Conservation (phyloP, 169 alveolate species). For the Eimeria acervulina region DNA sequence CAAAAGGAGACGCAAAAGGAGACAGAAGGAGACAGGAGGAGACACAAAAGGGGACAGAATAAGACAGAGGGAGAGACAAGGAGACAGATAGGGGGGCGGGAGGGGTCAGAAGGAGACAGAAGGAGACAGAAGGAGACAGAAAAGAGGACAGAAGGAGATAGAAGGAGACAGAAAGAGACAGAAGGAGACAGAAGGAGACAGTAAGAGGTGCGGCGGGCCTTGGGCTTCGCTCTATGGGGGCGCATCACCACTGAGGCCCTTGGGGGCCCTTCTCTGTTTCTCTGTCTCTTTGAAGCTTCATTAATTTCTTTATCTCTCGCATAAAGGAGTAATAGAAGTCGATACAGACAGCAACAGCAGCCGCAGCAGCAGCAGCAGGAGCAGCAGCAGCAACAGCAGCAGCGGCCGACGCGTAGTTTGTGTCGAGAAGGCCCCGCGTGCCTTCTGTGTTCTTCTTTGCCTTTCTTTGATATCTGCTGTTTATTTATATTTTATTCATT, state of each 20-base stretch:
- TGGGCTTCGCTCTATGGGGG: not conserved
- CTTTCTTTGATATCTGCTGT: not conserved
- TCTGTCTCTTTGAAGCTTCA: not conserved
- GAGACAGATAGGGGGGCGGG: not conserved
- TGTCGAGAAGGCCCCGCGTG: no score
- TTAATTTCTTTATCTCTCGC: not conserved
- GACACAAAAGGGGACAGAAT: not conserved
- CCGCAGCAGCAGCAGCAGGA: slow-evolving; percentile 3
- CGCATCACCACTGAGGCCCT: not conserved
- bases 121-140: not conserved
- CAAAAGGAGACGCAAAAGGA: not conserved
- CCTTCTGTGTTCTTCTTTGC: not conserved
- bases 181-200: not conserved
- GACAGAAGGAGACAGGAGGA: not conserved
- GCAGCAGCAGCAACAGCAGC: slow-evolving; percentile 49
- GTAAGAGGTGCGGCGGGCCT: no score
- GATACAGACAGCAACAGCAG: slow-evolving; percentile 7
- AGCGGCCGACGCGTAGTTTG: not conserved
- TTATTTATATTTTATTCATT: not conserved
- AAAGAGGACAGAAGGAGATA: not conserved
- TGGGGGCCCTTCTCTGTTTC: not conserved
- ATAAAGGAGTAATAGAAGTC: not conserved
- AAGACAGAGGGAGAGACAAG: not conserved
- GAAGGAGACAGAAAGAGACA: not conserved
- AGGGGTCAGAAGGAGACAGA: not conserved